Evolutionary conservation across 306 rosid genomes (phyloP).

Genomic region (Fagus sylvatica): DNA sequence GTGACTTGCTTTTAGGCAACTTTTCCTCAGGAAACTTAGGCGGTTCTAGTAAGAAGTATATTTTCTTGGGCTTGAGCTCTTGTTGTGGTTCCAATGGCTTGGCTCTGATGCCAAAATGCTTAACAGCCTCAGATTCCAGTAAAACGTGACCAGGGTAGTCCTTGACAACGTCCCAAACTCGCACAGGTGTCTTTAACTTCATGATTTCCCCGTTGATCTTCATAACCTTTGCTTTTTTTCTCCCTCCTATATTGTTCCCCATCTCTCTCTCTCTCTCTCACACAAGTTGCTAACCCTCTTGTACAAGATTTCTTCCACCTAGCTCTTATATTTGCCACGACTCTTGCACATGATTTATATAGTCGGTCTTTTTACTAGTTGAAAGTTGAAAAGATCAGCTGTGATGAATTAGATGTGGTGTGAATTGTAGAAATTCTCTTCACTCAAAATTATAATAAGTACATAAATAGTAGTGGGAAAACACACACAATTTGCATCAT

Average conservation of each 20-base stretch:
- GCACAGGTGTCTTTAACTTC: conserved; percentile 57
- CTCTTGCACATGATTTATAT: neutral
- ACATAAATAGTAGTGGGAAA: neutral
- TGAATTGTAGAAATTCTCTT: neutral
- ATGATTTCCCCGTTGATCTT: conserved; percentile 72
- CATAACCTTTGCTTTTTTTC: conserved; percentile 72
- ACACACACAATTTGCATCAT: neutral
- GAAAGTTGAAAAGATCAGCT: neutral
- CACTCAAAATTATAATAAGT: neutral
- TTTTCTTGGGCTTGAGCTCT: conserved; percentile 53
- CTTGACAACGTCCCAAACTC: conserved; percentile 56
- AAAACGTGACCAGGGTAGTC: conserved; percentile 63
- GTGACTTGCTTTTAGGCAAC: neutral
- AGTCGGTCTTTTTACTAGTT: neutral
- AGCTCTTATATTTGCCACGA: neutral
- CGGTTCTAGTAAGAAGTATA: conserved; percentile 62
- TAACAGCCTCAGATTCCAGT: conserved; percentile 56
- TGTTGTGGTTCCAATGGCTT: conserved; percentile 63
- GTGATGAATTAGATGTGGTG: neutral
- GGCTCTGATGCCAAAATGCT: conserved; percentile 63
- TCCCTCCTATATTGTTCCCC: conserved; percentile 72
- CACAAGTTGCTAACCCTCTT: neutral
- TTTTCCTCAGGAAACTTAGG: conserved; percentile 34
- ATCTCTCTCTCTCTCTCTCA: conserved; percentile 19
- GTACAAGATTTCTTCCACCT: neutral